Evolutionary conservation across 495 filamentous ascomycete species (phyloP).

Genomic region (Bryoglossum gracile): DNA sequence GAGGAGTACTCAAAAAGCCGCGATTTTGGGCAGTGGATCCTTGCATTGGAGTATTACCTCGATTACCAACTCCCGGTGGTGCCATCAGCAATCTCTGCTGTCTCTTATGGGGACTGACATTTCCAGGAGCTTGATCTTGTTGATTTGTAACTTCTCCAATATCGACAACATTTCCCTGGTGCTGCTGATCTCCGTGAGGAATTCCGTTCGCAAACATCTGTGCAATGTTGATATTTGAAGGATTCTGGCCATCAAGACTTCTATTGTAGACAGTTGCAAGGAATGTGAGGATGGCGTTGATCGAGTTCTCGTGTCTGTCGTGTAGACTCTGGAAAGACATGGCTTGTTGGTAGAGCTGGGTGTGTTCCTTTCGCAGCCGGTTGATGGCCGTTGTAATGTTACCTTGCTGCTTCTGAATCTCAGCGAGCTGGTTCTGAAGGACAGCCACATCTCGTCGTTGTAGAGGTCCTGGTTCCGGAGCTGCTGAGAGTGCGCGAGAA

Average conservation of each 20-base stretch:
- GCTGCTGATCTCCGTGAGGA: conserved; percentile 46
- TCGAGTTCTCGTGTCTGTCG: conserved; percentile 93
- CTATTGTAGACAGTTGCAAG: conserved; percentile 92
- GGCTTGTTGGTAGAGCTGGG: conserved; percentile 83
- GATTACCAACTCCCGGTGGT: conserved; percentile 17
- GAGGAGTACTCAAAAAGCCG: conserved; percentile 25
- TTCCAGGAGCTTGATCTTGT: conserved; percentile 36
- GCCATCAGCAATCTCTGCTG: conserved; percentile 26
- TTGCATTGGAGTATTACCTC: conserved; percentile 34
- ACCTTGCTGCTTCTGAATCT: conserved; percentile 75
- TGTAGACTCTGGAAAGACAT: conserved; percentile 85
- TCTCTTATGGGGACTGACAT: conserved; percentile 28
- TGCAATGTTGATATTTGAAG: conserved; percentile 57
- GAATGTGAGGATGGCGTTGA: conserved; percentile 95
- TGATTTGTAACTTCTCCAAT: conserved; percentile 53
- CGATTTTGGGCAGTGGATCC: conserved; percentile 23
- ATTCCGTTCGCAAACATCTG: conserved; percentile 67
- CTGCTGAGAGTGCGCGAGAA: conserved; percentile 22
- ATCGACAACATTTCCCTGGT: conserved; percentile 64
- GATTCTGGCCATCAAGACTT: conserved; percentile 51
- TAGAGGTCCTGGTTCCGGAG: conserved; percentile 40
- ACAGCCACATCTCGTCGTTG: conserved; percentile 72
- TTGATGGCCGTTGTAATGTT: conserved; percentile 73
- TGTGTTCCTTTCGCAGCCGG: conserved; percentile 75
- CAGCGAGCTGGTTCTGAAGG: conserved; percentile 70